These are phyloP conservation scores for Pythium aphanidermatum DNA, from an alignment of 352 stramenopile species.

Conservation along the genomic window DNA sequence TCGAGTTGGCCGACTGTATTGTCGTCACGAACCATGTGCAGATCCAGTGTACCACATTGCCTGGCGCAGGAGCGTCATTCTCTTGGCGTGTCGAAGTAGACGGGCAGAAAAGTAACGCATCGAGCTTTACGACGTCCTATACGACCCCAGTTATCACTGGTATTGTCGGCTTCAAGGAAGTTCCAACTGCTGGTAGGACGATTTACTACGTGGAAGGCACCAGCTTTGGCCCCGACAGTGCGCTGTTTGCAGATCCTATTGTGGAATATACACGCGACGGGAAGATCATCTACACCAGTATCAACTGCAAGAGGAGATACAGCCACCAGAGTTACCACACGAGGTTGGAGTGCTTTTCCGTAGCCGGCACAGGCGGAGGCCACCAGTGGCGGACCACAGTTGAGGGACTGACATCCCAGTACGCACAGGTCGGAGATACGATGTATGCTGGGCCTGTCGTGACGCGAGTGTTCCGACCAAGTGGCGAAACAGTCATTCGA, in stretches of 20 bases:
- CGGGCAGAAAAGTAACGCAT: conserved; percentile 20
- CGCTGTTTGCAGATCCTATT: conserved; percentile 37
- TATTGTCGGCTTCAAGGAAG: conserved; percentile 38
- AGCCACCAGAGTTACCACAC: conserved; percentile 31
- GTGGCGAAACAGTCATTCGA: conserved; percentile 36
- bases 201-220: conserved; percentile 40
- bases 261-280: conserved; percentile 47
- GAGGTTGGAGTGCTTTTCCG: conserved; percentile 43
- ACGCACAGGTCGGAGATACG: conserved; percentile 24
- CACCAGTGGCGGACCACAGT: conserved; percentile 39
- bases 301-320: conserved; percentile 55
- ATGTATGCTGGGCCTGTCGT: conserved; percentile 54
- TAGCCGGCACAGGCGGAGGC: conserved; percentile 35
- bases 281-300: conserved; percentile 21
- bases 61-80: conserved; percentile 30
- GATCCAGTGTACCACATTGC: conserved; percentile 26
- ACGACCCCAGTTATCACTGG: conserved; percentile 23
- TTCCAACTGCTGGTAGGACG: conserved; percentile 34
- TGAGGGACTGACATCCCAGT: conserved; percentile 30
- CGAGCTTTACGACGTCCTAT: conserved; percentile 23
- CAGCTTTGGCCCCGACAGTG: conserved; percentile 44
- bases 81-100: conserved; percentile 36
- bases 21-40: conserved; percentile 34
- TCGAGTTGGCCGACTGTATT: conserved; percentile 36
- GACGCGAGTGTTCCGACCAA: conserved; percentile 41